A percentile compares a stretch with the other conserved stretches of the same genome.
Evolutionary conservation across 306 rosid species (phyloP).

Genomic region (Malus fusca): DNA sequence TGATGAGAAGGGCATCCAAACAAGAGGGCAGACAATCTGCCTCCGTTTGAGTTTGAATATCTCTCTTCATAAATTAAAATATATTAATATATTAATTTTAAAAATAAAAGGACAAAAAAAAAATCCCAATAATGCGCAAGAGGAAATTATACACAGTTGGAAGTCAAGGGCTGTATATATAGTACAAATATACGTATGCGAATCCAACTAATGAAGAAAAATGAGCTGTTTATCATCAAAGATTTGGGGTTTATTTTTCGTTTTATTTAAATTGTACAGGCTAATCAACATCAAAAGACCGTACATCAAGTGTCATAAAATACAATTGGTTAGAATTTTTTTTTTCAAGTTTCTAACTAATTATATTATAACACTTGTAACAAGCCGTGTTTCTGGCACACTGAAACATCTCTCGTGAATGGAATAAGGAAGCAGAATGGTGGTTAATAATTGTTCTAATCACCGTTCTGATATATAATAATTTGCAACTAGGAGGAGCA

Average conservation of each 20-base stretch:
- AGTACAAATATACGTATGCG: not conserved
- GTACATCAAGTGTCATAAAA: too few relatives aligned
- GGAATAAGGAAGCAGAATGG: not conserved
- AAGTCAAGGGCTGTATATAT: not conserved
- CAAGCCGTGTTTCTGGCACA: too few relatives aligned
- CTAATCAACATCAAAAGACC: not conserved
- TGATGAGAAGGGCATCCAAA: too few relatives aligned
- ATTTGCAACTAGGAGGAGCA: not conserved
- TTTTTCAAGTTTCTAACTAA: too few relatives aligned
- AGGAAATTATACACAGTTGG: not conserved
- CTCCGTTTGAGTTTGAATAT: too few relatives aligned
- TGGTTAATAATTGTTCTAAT: not conserved
- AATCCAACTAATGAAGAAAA: constrained; percentile 5
- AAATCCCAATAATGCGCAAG: not conserved
- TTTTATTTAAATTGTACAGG: not conserved
- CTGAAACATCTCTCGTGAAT: not conserved
- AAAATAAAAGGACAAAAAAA: too few relatives aligned
- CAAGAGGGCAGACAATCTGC: too few relatives aligned
- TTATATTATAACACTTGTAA: too few relatives aligned
- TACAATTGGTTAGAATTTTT: too few relatives aligned
- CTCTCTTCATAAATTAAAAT: not conserved
- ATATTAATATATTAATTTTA: too few relatives aligned
- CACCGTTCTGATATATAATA: not conserved
- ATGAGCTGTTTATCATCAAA: constrained; percentile 6
- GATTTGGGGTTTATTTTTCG: not conserved